These are phyloP conservation scores for Powellomyces hirtus DNA, from an alignment of 192 early-diverging fungal species.

Conservation along the genomic window DNA sequence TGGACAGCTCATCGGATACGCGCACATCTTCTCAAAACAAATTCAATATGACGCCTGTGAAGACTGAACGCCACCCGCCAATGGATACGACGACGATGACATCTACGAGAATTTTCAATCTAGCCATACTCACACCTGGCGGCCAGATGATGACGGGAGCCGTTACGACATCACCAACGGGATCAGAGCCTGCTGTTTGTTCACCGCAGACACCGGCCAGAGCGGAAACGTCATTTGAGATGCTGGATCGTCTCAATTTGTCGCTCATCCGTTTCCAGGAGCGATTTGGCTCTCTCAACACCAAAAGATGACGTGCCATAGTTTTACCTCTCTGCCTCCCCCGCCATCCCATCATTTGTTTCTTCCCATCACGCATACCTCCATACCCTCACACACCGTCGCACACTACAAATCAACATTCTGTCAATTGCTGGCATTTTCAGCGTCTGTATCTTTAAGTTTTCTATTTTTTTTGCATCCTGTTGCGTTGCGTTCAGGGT, in stretches of 20 bases:
- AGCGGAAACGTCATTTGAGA: slow-evolving; percentile 21
- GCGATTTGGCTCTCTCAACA: slow-evolving; percentile 25
- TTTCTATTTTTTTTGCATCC: no score
- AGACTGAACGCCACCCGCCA: neutral
- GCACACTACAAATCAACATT: no score
- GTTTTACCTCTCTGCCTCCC: no score
- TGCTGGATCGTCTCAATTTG: slow-evolving; percentile 31
- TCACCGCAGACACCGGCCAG: neutral
- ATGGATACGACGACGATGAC: neutral
- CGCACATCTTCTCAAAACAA: no score
- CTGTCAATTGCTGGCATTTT: no score
- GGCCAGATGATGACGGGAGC: neutral
- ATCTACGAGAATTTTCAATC: neutral
- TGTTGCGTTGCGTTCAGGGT: no score
- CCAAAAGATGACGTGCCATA: no score
- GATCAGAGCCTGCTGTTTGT: neutral
- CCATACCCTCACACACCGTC: no score
- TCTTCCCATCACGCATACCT: no score
- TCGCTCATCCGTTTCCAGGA: slow-evolving; percentile 33
- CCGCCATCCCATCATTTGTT: no score
- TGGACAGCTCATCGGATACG: no score
- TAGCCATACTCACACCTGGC: neutral
- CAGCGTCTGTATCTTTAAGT: no score
- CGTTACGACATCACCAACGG: neutral
- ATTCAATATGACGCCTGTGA: neutral